A percentile compares a stretch with the other conserved stretches of the same genome.
These are phyloP conservation scores for Dryadomyces sulphureus DNA, from an alignment of 2,329 filamentous ascomycete species.

Conservation along the genomic window DNA sequence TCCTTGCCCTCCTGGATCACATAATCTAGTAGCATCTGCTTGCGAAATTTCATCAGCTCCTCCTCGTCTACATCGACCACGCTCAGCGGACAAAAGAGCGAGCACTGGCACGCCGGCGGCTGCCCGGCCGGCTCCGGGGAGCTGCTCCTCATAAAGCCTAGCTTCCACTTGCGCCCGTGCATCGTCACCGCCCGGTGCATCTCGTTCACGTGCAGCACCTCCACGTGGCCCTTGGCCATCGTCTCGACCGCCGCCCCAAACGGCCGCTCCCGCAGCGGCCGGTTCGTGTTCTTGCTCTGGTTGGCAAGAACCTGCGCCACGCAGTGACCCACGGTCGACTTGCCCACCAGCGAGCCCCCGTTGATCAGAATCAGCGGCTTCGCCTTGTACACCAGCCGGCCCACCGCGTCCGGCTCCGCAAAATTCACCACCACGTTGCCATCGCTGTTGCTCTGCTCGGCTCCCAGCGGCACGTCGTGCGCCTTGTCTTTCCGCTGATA, in stretches of 20 bases:
- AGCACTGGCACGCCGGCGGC: background rate
- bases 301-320: slow-evolving; percentile 1
- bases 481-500: background rate
- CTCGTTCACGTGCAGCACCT: slow-evolving; percentile 1
- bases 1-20: background rate
- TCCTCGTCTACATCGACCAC: background rate
- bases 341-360: slow-evolving; percentile 5
- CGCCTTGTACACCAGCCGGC: background rate
- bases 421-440: background rate
- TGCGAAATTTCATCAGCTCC: background rate
- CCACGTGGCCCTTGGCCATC: background rate
- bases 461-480: background rate
- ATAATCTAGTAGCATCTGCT: background rate
- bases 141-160: too few species aligned
- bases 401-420: background rate
- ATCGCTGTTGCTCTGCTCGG: background rate
- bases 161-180: too few species aligned
- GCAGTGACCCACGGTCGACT: slow-evolving; percentile 4
- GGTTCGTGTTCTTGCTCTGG: background rate
- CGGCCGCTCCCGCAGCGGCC: background rate
- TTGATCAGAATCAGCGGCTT: slow-evolving; percentile 5
- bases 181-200: background rate
- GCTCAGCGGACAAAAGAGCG: background rate
- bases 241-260: background rate
- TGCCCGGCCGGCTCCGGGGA: too few species aligned